phyloP scores from a whole-genome alignment of 352 stramenopile genomes.

The Phytopythium montanum region DNA sequence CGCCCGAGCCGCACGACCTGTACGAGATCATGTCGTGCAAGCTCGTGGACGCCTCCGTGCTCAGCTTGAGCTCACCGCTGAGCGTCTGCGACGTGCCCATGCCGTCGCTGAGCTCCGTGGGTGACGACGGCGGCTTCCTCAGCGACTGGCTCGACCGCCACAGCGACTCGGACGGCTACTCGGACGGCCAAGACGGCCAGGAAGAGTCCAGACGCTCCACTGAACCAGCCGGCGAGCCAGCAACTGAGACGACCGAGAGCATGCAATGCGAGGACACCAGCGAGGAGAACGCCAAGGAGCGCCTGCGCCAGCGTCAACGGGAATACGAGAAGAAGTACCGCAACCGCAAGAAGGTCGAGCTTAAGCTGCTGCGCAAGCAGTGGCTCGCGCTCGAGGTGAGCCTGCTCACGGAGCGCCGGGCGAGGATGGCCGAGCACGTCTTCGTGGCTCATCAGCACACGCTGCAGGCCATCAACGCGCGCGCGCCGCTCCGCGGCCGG shows the following conservation, averaged over 20 bases:
- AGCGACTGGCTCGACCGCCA: conserved; percentile 1
- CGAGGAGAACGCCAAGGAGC: conserved; percentile 20
- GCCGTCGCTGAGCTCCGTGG: neutral
- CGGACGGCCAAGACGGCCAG: neutral
- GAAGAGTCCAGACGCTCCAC: neutral
- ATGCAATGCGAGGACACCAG: neutral
- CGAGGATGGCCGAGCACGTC: neutral
- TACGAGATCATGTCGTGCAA: neutral
- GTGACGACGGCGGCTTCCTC: neutral
- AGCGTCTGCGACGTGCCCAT: neutral
- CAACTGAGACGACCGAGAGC: neutral
- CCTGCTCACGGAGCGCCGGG: conserved; percentile 13
- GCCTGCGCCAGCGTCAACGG: conserved; percentile 29
- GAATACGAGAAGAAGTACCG: conserved; percentile 42
- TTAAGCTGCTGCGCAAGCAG: conserved; percentile 21
- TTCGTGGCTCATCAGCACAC: neutral
- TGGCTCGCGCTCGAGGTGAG: conserved; percentile 31
- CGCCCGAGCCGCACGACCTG: neutral
- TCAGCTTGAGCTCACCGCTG: neutral
- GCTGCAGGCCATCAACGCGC: neutral
- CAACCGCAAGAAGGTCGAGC: conserved; percentile 31
- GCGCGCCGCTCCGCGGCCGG: conserved; percentile 6
- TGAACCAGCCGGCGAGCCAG: neutral
- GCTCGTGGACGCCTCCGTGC: neutral
- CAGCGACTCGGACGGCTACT: neutral